Evolutionary conservation across 345 rosid genomes (phyloP).

Genomic region (Odontarrhena argentea): DNA sequence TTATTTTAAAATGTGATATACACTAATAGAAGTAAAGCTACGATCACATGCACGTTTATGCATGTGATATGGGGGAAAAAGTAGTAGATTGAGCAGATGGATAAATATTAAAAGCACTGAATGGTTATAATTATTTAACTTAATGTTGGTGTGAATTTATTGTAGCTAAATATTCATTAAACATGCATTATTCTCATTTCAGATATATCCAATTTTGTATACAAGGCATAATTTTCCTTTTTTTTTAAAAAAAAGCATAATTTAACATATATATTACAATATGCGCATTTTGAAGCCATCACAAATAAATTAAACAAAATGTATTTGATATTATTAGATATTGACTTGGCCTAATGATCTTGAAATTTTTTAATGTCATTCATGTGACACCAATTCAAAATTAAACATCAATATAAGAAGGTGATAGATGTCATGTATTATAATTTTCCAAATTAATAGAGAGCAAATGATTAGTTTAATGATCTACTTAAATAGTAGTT

Average conservation of each 20-base stretch:
- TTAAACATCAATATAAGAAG: too few relatives aligned
- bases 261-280: too few relatives aligned
- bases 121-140: slow-evolving; percentile 14
- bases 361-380: neutral
- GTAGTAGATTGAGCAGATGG: slow-evolving; percentile 12
- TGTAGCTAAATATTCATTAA: slow-evolving; percentile 21
- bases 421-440: too few relatives aligned
- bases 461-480: neutral
- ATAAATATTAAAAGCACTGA: slow-evolving; percentile 15
- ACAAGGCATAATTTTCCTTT: neutral
- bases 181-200: slow-evolving; percentile 23
- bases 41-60: slow-evolving; percentile 46
- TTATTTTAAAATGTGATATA: slow-evolving; percentile 5
- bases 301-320: neutral
- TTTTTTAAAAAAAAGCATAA: too few relatives aligned
- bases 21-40: slow-evolving; percentile 33
- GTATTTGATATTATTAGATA: neutral
- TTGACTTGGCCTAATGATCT: neutral
- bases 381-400: neutral
- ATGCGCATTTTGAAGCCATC: neutral
- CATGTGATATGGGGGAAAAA: slow-evolving; percentile 36
- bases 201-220: neutral
- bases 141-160: slow-evolving; percentile 21
- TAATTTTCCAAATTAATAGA: too few relatives aligned
- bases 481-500: neutral